Conservation (phyloP, 495 filamentous ascomycete species). For the Aspergillus ellipticus region DNA sequence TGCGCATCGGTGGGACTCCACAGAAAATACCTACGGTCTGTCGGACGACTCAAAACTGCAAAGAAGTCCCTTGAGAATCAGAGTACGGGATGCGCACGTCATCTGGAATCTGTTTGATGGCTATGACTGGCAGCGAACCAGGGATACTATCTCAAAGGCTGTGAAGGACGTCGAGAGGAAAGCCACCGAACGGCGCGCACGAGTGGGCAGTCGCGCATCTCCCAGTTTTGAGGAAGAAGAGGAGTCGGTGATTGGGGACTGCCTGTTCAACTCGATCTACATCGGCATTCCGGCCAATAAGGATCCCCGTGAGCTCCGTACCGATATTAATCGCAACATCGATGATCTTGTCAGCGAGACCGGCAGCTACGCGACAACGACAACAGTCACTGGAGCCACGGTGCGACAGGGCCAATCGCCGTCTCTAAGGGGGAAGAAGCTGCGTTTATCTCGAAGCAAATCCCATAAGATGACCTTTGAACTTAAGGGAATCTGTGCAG, state of each 20-base stretch:
- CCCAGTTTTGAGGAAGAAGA: slow-evolving; percentile 63
- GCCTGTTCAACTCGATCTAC: slow-evolving; percentile 98
- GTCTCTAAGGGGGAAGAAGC: slow-evolving; percentile 49
- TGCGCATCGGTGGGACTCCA: slow-evolving; percentile 75
- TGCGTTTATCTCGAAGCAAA: slow-evolving; percentile 80
- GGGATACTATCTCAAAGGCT: slow-evolving; percentile 80
- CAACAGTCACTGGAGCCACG: slow-evolving; percentile 58
- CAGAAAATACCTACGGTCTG: slow-evolving; percentile 66
- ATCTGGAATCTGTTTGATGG: slow-evolving; percentile 99
- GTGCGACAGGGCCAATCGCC: slow-evolving; percentile 45
- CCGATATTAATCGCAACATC: slow-evolving; percentile 81
- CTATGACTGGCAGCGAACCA: slow-evolving; percentile 89
- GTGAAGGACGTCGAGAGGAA: slow-evolving; percentile 81
- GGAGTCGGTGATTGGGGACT: slow-evolving; percentile 86
- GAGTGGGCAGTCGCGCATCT: slow-evolving; percentile 41
- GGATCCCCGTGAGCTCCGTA: slow-evolving; percentile 74
- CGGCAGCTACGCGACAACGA: slow-evolving; percentile 73
- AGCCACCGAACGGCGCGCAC: slow-evolving; percentile 66
- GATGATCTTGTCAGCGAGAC: slow-evolving; percentile 87
- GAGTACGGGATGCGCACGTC: slow-evolving; percentile 79
- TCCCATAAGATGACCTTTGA: slow-evolving; percentile 95
- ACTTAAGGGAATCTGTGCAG: slow-evolving; percentile 77
- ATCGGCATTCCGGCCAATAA: slow-evolving; percentile 85
- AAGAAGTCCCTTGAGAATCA: slow-evolving; percentile 69
- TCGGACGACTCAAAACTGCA: slow-evolving; percentile 58